Conservation (phyloP, 345 rosid species). For the Mallotus nudiflorus region DNA sequence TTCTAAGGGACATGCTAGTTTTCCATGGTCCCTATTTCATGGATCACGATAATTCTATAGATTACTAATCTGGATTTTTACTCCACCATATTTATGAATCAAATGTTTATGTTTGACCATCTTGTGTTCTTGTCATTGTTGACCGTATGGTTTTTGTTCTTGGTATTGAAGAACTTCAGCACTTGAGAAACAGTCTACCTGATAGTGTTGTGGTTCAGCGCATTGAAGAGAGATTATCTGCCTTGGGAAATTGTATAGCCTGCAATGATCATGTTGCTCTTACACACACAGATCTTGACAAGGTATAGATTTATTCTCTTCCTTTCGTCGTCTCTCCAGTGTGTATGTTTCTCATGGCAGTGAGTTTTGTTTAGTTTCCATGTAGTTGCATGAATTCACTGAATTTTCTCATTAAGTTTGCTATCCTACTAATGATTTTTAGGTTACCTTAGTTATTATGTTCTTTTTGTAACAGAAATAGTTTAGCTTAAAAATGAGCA, state of each 20-base stretch:
- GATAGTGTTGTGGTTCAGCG: slow-evolving; percentile 90
- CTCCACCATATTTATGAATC: neutral
- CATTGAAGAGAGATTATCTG: slow-evolving; percentile 88
- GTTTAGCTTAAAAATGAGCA: neutral
- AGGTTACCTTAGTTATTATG: neutral
- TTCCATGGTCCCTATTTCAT: neutral
- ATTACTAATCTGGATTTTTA: too few relatives aligned
- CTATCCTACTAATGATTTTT: neutral
- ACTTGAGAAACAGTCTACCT: slow-evolving; percentile 90
- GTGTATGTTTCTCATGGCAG: neutral
- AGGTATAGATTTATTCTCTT: slow-evolving; percentile 28
- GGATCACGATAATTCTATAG: neutral
- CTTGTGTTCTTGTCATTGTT: neutral
- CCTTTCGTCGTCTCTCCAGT: neutral
- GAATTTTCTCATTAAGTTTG: neutral
- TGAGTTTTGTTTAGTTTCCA: neutral
- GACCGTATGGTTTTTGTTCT: neutral
- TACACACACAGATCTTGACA: slow-evolving; percentile 90
- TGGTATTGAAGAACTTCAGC: slow-evolving; percentile 71
- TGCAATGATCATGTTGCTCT: slow-evolving; percentile 98
- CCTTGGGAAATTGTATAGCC: slow-evolving; percentile 91
- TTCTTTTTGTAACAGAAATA: neutral
- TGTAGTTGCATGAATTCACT: neutral
- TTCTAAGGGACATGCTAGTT: neutral
- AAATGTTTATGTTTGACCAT: neutral